Base-by-base conservation (phyloP, 1,284 basidiomycete species). In the Cutaneotrichosporon cyanovorans region DNA sequence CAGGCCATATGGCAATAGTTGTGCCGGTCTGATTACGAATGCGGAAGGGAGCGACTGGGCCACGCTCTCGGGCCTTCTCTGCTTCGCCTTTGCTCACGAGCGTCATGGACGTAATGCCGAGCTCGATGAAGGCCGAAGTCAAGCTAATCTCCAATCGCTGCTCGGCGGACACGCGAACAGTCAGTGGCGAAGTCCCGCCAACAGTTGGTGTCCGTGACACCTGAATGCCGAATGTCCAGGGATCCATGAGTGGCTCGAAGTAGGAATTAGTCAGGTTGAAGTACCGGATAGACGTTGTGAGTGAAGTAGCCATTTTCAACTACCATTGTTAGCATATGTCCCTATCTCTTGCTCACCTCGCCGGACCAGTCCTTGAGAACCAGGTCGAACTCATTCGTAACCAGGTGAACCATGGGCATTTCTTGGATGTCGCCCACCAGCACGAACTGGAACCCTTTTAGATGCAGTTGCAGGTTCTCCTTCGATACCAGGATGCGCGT, bases 201-300 rank as follows among this genome's bases (percentile, higher is more conserved):
- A 68, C 62, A 0, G 42, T 40, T 39, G 71, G 64, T 4, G 58
- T 55, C 5, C 68, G 59, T 16, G 61, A 58, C 9, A 66, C 58
- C 55, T 62, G 44, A 14, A 88, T 69, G 23, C 84, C 82, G 59
- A 96, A 86, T 20, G 80, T 85, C 93, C 95, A 99, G 1, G 95
- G 95, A 66, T 99, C 95, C 60, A 97, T 87, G 42, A 99, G 73
- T n/a, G 96, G 95, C 72, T 99, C 95, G 89, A 95, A 99, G 65
- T 98, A 91, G 39, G 95, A 98, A 65, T 96, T 93, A 22, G 86
- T 84, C 45, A 98, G 73, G 71, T 99, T 99, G 87, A 90, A 98
- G 66, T 95, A 98, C 57, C 85, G 90, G 65, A 97, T 85, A 45
- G 84, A 82, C 3, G 82, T 82, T 16, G 82, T 82, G 56, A 95